Conservation (phyloP, 371 early-diverging fungal genomes). For the Syncephalastrum racemosum region DNA sequence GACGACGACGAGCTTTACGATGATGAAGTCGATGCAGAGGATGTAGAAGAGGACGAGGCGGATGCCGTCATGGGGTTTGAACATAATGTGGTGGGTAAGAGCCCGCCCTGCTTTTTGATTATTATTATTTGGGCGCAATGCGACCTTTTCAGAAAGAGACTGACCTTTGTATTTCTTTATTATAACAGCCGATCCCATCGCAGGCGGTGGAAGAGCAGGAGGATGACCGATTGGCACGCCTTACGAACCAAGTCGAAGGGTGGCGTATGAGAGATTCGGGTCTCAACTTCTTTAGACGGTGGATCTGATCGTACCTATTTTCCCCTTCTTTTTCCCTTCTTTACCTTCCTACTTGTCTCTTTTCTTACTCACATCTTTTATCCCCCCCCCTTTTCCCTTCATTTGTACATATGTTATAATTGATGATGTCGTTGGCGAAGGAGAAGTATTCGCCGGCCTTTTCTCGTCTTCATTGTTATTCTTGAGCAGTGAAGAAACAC, state of each 20-base stretch:
- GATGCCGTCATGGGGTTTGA: constrained; percentile 3
- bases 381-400: not conserved
- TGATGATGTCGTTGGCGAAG: not conserved
- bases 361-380: not conserved
- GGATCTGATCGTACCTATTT: constrained; percentile 21
- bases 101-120: not conserved
- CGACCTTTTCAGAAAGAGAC: not conserved
- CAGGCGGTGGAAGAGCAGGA: constrained; percentile 16
- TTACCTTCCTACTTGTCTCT: not conserved
- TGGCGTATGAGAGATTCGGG: constrained; percentile 28
- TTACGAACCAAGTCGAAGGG: constrained; percentile 23
- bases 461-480: no score
- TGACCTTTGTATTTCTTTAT: no score
- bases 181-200: constrained; percentile 13
- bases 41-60: constrained; percentile 14
- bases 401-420: constrained; percentile 2
- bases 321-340: not conserved
- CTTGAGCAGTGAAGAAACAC: no score
- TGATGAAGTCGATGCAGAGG: constrained; percentile 14
- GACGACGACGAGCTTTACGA: constrained; percentile 36
- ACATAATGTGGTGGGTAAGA: constrained; percentile 19
- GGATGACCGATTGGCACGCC: constrained; percentile 13
- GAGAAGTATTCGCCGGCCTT: no score
- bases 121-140: not conserved
- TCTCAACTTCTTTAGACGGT: constrained; percentile 39